These are phyloP conservation scores for Periconia digitata DNA, from an alignment of 2,329 filamentous ascomycete genomes.

Conservation along the genomic window DNA sequence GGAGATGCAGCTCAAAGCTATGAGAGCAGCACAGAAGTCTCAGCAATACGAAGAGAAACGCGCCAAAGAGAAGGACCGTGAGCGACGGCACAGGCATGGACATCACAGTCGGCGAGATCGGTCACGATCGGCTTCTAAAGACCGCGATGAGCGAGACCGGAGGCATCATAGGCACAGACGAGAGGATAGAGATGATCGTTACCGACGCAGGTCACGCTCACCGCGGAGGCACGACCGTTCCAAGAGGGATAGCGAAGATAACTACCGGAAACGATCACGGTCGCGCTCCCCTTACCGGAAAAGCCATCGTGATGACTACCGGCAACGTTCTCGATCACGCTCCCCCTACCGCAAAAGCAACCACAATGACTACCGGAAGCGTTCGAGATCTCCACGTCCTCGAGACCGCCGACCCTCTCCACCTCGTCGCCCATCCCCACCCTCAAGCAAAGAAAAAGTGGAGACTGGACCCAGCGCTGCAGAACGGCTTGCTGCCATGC, in stretches of 20 bases:
- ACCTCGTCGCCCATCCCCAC: slow-evolving; percentile 8
- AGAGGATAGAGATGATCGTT: slow-evolving; percentile 2
- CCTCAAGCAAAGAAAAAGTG: slow-evolving; percentile 5
- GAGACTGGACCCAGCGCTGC: slow-evolving; percentile 20
- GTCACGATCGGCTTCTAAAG: slow-evolving; percentile 32
- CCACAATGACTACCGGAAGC: slow-evolving; percentile 19
- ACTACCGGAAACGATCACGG: slow-evolving; percentile 22
- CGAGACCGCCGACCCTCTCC: neutral
- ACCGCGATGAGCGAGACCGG: slow-evolving; percentile 32
- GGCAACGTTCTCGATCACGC: slow-evolving; percentile 16
- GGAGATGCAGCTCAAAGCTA: slow-evolving; percentile 61
- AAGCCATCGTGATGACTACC: slow-evolving; percentile 17
- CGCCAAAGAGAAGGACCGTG: slow-evolving; percentile 39
- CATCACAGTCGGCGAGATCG: slow-evolving; percentile 36
- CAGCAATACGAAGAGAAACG: slow-evolving; percentile 40
- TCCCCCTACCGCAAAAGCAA: slow-evolving; percentile 20
- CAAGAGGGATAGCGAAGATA: slow-evolving; percentile 17
- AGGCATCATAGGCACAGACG: slow-evolving; percentile 27
- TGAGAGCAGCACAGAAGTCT: slow-evolving; percentile 55
- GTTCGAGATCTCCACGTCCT: neutral
- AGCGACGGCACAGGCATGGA: slow-evolving; percentile 51
- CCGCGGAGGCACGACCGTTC: slow-evolving; percentile 7
- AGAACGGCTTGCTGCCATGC: slow-evolving; percentile 38
- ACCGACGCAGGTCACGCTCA: slow-evolving; percentile 6
- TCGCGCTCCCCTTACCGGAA: slow-evolving; percentile 27